Evolutionary conservation across 352 stramenopile species (phyloP).

Genomic region (Vaucheria bursata): DNA sequence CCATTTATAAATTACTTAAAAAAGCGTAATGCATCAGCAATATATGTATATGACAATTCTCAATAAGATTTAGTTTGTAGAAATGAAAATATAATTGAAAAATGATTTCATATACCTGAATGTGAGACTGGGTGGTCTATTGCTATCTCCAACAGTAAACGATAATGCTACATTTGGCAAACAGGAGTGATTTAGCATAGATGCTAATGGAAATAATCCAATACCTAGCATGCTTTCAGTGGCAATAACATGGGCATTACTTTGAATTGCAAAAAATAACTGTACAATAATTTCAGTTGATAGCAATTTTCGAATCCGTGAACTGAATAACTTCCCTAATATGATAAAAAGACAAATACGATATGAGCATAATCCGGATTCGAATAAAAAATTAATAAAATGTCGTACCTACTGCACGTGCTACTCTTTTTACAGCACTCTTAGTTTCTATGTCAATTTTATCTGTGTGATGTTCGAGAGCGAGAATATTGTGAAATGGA

Average conservation of each 20-base stretch:
- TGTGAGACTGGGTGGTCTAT: neutral
- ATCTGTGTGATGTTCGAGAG: neutral
- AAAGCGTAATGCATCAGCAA: neutral
- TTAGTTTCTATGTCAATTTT: neutral
- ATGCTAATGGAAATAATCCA: conserved; percentile 24
- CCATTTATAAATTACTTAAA: neutral
- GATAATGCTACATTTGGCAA: conserved; percentile 9
- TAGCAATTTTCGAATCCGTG: neutral
- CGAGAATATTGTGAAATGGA: neutral
- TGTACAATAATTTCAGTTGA: neutral
- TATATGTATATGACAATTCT: neutral
- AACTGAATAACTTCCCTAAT: neutral
- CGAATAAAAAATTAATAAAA: neutral
- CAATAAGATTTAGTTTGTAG: too few relatives aligned
- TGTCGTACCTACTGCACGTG: neutral
- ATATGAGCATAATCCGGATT: neutral
- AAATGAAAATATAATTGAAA: neutral
- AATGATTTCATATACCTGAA: neutral
- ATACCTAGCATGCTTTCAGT: conserved; percentile 1
- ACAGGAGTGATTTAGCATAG: conserved; percentile 41
- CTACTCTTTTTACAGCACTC: neutral
- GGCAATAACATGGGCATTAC: conserved; percentile 27
- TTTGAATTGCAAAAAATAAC: conserved; percentile 39
- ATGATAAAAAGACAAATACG: neutral
- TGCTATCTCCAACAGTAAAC: neutral